phyloP scores from a whole-genome alignment of 2,329 filamentous ascomycete species.

The Fusarium burgessii region DNA sequence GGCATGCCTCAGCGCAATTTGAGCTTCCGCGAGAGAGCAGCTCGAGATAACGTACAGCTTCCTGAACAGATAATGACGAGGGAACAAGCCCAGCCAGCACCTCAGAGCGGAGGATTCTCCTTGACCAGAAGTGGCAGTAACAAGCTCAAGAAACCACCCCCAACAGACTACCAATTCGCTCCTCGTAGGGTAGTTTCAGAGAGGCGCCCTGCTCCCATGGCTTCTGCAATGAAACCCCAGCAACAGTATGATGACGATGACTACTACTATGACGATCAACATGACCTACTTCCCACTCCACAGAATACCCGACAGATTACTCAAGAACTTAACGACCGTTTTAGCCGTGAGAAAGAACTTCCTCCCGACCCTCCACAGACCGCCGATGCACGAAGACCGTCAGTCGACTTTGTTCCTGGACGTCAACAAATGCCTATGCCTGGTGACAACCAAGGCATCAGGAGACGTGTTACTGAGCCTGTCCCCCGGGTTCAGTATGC shows the following conservation, averaged over 20 bases:
- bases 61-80: slow-evolving; percentile 47
- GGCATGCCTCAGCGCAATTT: slow-evolving; percentile 65
- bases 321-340: slow-evolving; percentile 39
- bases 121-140: slow-evolving; percentile 65
- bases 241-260: slow-evolving; percentile 31
- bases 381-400: slow-evolving; percentile 24
- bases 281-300: slow-evolving; percentile 26
- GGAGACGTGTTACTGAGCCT: slow-evolving; percentile 50
- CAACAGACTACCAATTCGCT: slow-evolving; percentile 62
- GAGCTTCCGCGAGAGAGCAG: slow-evolving; percentile 71
- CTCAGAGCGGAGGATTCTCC: slow-evolving; percentile 52
- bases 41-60: slow-evolving; percentile 56
- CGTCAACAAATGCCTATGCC: slow-evolving; percentile 30
- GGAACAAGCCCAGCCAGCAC: slow-evolving; percentile 45
- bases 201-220: slow-evolving; percentile 42
- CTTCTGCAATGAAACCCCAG: slow-evolving; percentile 21
- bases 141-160: slow-evolving; percentile 69
- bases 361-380: slow-evolving; percentile 49
- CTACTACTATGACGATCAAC: slow-evolving; percentile 36
- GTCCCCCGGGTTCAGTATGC: slow-evolving; percentile 44
- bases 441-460: slow-evolving; percentile 42
- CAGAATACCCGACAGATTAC: slow-evolving; percentile 25
- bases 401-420: slow-evolving; percentile 24
- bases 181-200: slow-evolving; percentile 58
- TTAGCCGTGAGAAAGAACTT: slow-evolving; percentile 52